Percentiles rank a stretch among this genome's conserved stretches.
These are phyloP conservation scores for Magnusiomyces magnusii DNA, from an alignment of 1,139 yeast species.

Conservation along the genomic window DNA sequence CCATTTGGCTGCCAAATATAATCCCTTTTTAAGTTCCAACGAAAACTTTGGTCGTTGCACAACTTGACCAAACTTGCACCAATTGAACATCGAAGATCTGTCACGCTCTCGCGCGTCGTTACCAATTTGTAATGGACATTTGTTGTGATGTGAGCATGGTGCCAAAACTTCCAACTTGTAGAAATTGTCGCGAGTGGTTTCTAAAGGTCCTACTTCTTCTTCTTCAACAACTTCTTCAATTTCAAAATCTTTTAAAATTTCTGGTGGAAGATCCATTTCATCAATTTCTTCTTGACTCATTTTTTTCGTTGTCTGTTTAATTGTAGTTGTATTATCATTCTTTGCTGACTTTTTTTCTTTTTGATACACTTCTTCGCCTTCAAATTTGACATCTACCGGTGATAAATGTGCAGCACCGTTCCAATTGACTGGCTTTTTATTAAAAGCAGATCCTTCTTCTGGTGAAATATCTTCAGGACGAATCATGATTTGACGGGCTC, in stretches of 20 bases:
- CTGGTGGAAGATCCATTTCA: slow-evolving; percentile 37
- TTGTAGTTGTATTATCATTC: background rate
- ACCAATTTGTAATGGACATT: slow-evolving; percentile 77
- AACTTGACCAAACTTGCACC: slow-evolving; percentile 70
- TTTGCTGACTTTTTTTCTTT: too few relatives aligned
- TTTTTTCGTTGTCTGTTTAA: background rate
- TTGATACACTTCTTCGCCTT: too few relatives aligned
- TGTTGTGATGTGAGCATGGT: slow-evolving; percentile 86
- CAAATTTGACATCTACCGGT: slow-evolving; percentile 1
- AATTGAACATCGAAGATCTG: slow-evolving; percentile 47
- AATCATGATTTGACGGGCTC: slow-evolving; percentile 83
- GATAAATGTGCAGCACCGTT: slow-evolving; percentile 42
- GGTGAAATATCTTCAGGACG: slow-evolving; percentile 61
- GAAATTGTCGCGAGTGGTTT: background rate
- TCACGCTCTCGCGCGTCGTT: slow-evolving; percentile 58
- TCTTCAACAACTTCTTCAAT: slow-evolving; percentile 26
- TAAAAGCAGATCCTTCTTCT: slow-evolving; percentile 33
- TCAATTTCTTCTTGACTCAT: slow-evolving; percentile 16
- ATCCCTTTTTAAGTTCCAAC: slow-evolving; percentile 77
- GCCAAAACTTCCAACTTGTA: slow-evolving; percentile 47
- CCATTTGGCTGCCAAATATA: slow-evolving; percentile 69
- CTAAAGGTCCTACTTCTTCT: background rate
- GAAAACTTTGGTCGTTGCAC: slow-evolving; percentile 72
- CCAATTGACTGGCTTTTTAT: slow-evolving; percentile 65
- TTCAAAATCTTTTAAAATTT: slow-evolving; percentile 37